These are phyloP conservation scores for Sorghum bicolor DNA, from an alignment of 176 grass and related monocot genomes.

Conservation along the genomic window DNA sequence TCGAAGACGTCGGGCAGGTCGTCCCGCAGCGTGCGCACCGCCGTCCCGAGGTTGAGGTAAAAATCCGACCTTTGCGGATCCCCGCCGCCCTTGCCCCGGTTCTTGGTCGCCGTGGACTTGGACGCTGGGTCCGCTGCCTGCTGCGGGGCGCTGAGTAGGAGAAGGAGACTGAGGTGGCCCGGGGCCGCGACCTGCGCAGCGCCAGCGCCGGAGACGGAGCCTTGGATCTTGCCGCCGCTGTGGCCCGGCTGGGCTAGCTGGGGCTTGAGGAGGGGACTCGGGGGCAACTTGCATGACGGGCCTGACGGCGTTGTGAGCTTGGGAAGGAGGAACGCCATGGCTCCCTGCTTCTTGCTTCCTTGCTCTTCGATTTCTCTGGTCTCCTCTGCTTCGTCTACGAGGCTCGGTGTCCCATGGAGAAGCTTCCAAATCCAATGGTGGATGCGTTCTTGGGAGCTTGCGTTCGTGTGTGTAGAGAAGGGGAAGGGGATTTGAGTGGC, in stretches of 20 bases:
- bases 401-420: slow-evolving; percentile 33
- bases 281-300: slow-evolving; percentile 46
- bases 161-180: slow-evolving; percentile 31
- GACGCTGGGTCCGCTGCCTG: slow-evolving; percentile 27
- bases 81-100: slow-evolving; percentile 21
- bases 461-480: slow-evolving; percentile 18
- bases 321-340: slow-evolving; percentile 87
- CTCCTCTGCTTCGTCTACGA: background rate
- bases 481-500: slow-evolving; percentile 53
- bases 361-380: slow-evolving; percentile 12
- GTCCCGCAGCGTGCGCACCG: slow-evolving; percentile 85
- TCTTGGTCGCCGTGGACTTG: slow-evolving; percentile 37
- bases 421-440: slow-evolving; percentile 38
- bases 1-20: slow-evolving; percentile 79
- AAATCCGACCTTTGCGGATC: slow-evolving; percentile 67
- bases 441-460: slow-evolving; percentile 22
- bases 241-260: slow-evolving; percentile 24
- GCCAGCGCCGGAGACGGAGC: slow-evolving; percentile 2
- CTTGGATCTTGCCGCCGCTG: slow-evolving; percentile 34
- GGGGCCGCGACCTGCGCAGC: slow-evolving; percentile 17
- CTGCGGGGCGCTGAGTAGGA: slow-evolving; percentile 46
- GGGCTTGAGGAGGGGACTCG: slow-evolving; percentile 44
- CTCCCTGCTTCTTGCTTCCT: background rate
- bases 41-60: slow-evolving; percentile 92
- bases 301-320: slow-evolving; percentile 69